A percentile compares a stretch with the other conserved stretches of the same genome.
These are phyloP conservation scores for Annona cherimola DNA, from an alignment of 164 flowering plant species.

Conservation along the genomic window DNA sequence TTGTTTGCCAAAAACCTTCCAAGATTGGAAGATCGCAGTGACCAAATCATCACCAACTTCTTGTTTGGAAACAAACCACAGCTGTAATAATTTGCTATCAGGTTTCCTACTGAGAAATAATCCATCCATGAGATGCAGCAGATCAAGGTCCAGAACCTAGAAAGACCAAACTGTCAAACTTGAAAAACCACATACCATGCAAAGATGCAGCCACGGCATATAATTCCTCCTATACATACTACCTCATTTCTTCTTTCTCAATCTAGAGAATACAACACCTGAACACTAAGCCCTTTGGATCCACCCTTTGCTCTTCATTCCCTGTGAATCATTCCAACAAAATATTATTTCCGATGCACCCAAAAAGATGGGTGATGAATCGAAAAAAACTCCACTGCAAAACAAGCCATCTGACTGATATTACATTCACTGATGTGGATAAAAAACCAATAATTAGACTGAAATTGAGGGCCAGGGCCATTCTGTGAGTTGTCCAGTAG, in stretches of 20 bases:
- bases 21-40: background rate
- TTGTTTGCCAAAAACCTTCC: background rate
- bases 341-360: background rate
- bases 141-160: background rate
- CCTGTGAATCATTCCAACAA: slow-evolving; percentile 33
- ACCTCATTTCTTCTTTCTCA: slow-evolving; percentile 2
- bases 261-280: slow-evolving; percentile 51
- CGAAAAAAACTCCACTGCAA: background rate
- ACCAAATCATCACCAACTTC: background rate
- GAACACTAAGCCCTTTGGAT: slow-evolving; percentile 53
- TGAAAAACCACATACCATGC: background rate
- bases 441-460: background rate
- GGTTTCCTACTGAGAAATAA: background rate
- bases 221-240: background rate
- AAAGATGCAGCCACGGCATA: background rate
- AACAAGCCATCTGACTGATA: background rate
- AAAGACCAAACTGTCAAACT: background rate
- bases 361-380: background rate
- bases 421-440: too few relatives aligned
- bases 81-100: background rate
- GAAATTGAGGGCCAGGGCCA: background rate
- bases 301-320: slow-evolving; percentile 56
- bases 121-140: background rate
- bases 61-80: background rate
- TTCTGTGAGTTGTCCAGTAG: background rate